Conservation (phyloP, 495 filamentous ascomycete genomes). For the Durotheca rogersii region DNA sequence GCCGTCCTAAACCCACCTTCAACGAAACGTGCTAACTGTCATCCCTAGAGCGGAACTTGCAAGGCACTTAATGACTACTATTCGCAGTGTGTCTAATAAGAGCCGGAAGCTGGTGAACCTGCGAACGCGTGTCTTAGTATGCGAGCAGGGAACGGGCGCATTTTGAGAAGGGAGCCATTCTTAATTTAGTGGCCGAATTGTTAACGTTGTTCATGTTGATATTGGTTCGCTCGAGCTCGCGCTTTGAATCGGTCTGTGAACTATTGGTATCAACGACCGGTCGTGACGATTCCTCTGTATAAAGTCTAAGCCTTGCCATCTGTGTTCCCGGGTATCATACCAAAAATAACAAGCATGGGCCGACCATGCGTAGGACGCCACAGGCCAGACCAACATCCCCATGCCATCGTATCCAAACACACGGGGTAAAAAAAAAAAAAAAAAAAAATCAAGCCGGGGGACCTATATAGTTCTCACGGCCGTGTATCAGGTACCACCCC, state of each 20-base stretch:
- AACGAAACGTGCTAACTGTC: conserved; percentile 2
- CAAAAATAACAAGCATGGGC: conserved; percentile 1
- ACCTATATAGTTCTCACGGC: conserved; percentile 67
- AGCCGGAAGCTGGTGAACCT: not conserved
- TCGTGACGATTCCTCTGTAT: conserved; percentile 1
- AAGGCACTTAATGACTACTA: conserved; percentile 37
- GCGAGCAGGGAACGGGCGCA: not conserved
- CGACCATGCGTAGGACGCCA: not conserved
- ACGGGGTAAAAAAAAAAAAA: conserved; percentile 1
- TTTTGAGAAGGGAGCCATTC: not conserved
- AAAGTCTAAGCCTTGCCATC: conserved; percentile 3
- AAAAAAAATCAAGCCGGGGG: conserved; percentile 51
- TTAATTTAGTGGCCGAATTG: too few relatives aligned
- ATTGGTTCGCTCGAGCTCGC: conserved; percentile 6
- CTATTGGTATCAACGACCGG: conserved; percentile 8
- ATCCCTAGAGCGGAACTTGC: conserved; percentile 27
- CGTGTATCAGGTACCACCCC: conserved; percentile 52
- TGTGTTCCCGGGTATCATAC: conserved; percentile 17
- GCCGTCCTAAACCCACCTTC: conserved; percentile 5
- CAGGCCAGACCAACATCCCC: not conserved
- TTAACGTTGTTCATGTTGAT: conserved; percentile 9
- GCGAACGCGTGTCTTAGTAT: not conserved
- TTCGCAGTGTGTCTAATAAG: conserved; percentile 44
- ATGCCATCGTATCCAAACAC: too few relatives aligned
- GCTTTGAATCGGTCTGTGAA: not conserved